Percentiles rank a stretch among this genome's conserved stretches.
Conservation (phyloP, 2,329 filamentous ascomycete species). For the Lasiodiplodia sp. region DNA sequence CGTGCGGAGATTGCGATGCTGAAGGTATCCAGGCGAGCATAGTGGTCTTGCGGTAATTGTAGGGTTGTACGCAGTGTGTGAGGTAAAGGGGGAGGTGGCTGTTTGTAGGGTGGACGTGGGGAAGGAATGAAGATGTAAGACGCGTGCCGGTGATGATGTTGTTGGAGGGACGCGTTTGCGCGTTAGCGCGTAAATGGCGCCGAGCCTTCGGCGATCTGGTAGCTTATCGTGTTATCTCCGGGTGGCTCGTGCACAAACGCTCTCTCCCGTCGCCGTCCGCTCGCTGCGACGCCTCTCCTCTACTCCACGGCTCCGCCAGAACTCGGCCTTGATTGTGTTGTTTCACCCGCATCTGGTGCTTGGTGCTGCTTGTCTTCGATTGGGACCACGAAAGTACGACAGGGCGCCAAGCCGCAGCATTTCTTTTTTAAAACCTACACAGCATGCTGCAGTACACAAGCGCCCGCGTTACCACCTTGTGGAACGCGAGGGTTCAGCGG, state of each 20-base stretch:
- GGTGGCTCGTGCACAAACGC: neutral
- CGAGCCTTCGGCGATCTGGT: conserved; percentile 2
- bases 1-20: conserved; percentile 11
- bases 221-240: neutral
- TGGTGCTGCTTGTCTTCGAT: conserved; percentile 1
- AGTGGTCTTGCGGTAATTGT: neutral
- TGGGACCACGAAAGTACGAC: conserved; percentile 10
- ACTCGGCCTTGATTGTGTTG: neutral
- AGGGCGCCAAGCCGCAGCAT: neutral
- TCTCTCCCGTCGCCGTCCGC: neutral
- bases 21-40: conserved; percentile 26
- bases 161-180: conserved; percentile 27
- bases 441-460: conserved; percentile 17
- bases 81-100: neutral
- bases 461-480: conserved; percentile 16
- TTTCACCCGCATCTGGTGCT: conserved; percentile 16
- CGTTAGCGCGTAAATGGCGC: conserved; percentile 6
- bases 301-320: neutral
- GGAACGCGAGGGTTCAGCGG: conserved; percentile 5
- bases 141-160: conserved; percentile 8
- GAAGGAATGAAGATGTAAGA: conserved; percentile 1
- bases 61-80: neutral
- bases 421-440: conserved; percentile 1
- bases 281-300: neutral
- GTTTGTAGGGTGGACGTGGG: neutral